phyloP scores from a whole-genome alignment of 768 basidiomycete genomes.

The Dioszegia crocea region DNA sequence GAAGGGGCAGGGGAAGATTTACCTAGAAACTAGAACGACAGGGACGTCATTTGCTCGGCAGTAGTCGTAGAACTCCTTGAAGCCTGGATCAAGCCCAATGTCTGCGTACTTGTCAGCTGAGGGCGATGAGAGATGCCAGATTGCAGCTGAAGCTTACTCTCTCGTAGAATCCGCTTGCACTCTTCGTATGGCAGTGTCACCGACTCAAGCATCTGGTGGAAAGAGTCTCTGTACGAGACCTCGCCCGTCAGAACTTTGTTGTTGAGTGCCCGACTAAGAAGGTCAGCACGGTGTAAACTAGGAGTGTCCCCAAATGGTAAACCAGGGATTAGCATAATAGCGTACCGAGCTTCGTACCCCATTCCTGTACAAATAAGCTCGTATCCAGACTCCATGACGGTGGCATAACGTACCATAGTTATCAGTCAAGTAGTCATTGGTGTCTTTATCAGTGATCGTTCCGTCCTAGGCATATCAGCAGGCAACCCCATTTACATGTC shows the following conservation, averaged over 20 bases:
- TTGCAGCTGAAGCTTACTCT: constrained; percentile 55
- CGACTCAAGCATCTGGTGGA: constrained; percentile 78
- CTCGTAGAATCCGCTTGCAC: constrained; percentile 69
- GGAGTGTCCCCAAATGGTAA: background rate
- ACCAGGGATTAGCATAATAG: too few species aligned
- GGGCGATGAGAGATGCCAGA: background rate
- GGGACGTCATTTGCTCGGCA: constrained; percentile 77
- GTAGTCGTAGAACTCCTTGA: constrained; percentile 80
- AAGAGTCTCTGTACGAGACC: constrained; percentile 77
- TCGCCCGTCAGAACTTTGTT: constrained; percentile 64
- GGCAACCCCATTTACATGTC: background rate
- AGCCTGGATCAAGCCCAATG: constrained; percentile 80
- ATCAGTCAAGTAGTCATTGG: constrained; percentile 91
- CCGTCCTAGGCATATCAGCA: constrained; percentile 43
- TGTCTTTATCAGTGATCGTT: constrained; percentile 87
- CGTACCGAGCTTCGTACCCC: constrained; percentile 16
- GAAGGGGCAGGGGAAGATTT: constrained; percentile 1
- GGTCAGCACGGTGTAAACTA: background rate
- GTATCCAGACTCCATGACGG: too few species aligned
- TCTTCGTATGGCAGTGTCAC: constrained; percentile 74
- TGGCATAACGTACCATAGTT: constrained; percentile 77
- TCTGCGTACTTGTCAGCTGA: constrained; percentile 53
- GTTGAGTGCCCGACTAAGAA: constrained; percentile 66
- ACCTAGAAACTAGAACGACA: constrained; percentile 90
- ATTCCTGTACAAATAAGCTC: constrained; percentile 4